phyloP scores from a whole-genome alignment of 768 basidiomycete species.

The Amyloporia xantha region DNA sequence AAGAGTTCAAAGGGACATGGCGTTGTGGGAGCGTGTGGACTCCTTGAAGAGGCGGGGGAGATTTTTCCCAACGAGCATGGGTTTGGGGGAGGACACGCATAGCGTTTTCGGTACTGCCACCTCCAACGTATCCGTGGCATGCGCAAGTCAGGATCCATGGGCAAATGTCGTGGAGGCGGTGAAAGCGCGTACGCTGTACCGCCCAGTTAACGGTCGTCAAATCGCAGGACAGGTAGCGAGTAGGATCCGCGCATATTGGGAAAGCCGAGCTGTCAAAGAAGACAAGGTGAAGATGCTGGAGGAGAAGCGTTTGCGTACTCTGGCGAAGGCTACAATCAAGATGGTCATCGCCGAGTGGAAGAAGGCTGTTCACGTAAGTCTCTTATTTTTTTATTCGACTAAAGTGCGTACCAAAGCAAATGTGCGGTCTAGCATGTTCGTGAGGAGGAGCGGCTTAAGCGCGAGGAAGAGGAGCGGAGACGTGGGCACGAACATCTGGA shows the following conservation, averaged over 20 bases:
- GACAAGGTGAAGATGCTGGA: constrained; percentile 53
- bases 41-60: constrained; percentile 42
- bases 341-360: constrained; percentile 79
- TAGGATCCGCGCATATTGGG: constrained; percentile 72
- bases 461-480: constrained; percentile 71
- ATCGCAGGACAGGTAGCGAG: constrained; percentile 52
- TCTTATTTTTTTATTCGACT: neutral
- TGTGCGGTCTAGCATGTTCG: constrained; percentile 55
- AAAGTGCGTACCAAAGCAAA: neutral
- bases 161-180: constrained; percentile 48
- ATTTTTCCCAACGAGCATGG: constrained; percentile 17
- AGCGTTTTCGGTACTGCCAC: no score
- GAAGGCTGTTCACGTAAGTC: constrained; percentile 74
- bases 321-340: constrained; percentile 69
- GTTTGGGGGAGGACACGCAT: constrained; percentile 8
- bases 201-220: constrained; percentile 32
- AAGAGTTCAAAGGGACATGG: constrained; percentile 38
- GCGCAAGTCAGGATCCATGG: constrained; percentile 43
- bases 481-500: constrained; percentile 83
- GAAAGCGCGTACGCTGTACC: constrained; percentile 21
- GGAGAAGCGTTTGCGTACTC: constrained; percentile 54
- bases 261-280: constrained; percentile 52
- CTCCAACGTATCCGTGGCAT: neutral
- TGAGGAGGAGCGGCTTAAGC: constrained; percentile 53
- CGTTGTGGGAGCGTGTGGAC: constrained; percentile 36